Conservation (phyloP, 768 basidiomycete genomes). For the Leccinum imitatum region DNA sequence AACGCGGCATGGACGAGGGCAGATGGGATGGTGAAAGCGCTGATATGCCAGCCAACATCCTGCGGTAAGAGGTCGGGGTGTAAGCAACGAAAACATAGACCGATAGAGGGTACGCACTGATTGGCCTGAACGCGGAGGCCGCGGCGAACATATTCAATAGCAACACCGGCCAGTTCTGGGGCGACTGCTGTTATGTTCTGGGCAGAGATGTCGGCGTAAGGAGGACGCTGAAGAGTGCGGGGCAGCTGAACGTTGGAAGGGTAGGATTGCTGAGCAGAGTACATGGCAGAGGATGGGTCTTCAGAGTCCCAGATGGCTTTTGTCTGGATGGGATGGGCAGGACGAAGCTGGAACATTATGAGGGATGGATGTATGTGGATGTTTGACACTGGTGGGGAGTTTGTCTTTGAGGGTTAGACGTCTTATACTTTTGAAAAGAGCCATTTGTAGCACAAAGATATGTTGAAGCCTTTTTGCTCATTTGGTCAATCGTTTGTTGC, state of each 20-base stretch:
- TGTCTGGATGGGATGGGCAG: slow-evolving; percentile 36
- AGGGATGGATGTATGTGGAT: slow-evolving; percentile 16
- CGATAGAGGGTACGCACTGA: slow-evolving; percentile 35
- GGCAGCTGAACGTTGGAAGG: slow-evolving; percentile 59
- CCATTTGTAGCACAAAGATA: slow-evolving; percentile 36
- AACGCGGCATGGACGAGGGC: slow-evolving; percentile 29
- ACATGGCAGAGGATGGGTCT: slow-evolving; percentile 29
- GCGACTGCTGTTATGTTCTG: slow-evolving; percentile 56
- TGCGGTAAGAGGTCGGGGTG: slow-evolving; percentile 21
- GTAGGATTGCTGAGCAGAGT: slow-evolving; percentile 30
- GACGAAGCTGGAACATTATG: slow-evolving; percentile 37
- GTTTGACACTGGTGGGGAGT: slow-evolving; percentile 15
- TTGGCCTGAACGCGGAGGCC: slow-evolving; percentile 45
- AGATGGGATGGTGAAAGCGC: slow-evolving; percentile 50
- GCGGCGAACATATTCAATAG: slow-evolving; percentile 63
- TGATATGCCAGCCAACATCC: slow-evolving; percentile 42
- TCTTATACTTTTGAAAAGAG: slow-evolving; percentile 30
- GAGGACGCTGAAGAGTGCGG: slow-evolving; percentile 65
- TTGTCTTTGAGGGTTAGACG: slow-evolving; percentile 13
- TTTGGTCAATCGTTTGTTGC: slow-evolving; percentile 38
- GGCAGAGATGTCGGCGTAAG: slow-evolving; percentile 53
- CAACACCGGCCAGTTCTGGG: slow-evolving; percentile 48
- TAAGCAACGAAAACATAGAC: slow-evolving; percentile 29
- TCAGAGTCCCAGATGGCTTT: slow-evolving; percentile 38
- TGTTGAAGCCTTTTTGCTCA: slow-evolving; percentile 29